phyloP scores from a whole-genome alignment of 495 filamentous ascomycete genomes.

The Antarctomyces pellizariae region DNA sequence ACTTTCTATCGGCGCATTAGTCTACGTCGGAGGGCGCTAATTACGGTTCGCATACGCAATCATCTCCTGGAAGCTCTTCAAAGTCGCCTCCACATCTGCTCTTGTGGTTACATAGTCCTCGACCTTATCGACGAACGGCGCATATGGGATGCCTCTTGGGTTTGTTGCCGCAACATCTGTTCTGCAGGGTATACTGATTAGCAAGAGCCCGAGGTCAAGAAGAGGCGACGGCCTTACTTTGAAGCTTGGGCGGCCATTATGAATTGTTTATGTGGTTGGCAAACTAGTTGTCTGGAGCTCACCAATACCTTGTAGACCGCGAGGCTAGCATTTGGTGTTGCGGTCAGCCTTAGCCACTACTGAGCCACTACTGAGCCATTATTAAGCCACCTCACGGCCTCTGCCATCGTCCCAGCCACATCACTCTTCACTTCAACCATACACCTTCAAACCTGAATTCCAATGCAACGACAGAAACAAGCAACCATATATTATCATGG shows the following conservation, averaged over 20 bases:
- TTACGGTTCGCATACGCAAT: constrained; percentile 33
- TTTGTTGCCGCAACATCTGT: constrained; percentile 44
- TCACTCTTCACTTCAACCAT: too few relatives aligned
- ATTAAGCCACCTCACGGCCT: too few relatives aligned
- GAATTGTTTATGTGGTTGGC: background rate
- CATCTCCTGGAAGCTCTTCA: constrained; percentile 96
- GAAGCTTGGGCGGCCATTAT: constrained; percentile 9
- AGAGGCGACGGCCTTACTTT: constrained; percentile 5
- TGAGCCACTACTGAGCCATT: too few relatives aligned
- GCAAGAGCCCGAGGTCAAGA: background rate
- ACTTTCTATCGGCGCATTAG: constrained; percentile 37
- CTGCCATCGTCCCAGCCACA: too few relatives aligned
- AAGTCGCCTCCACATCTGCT: constrained; percentile 66
- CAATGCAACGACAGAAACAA: too few relatives aligned
- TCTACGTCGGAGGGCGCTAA: too few relatives aligned
- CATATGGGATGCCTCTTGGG: constrained; percentile 78
- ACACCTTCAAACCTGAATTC: too few relatives aligned
- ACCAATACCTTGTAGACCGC: background rate
- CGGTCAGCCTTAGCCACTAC: too few relatives aligned
- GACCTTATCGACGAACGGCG: constrained; percentile 91
- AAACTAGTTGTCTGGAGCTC: background rate
- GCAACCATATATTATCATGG: too few relatives aligned
- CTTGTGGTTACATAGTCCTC: constrained; percentile 80
- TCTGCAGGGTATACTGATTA: constrained; percentile 9
- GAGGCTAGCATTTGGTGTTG: too few relatives aligned